Percentiles rank a stretch among this genome's conserved stretches.
Conservation (phyloP, 192 early-diverging fungal species). For the Linnemannia hyalina region DNA sequence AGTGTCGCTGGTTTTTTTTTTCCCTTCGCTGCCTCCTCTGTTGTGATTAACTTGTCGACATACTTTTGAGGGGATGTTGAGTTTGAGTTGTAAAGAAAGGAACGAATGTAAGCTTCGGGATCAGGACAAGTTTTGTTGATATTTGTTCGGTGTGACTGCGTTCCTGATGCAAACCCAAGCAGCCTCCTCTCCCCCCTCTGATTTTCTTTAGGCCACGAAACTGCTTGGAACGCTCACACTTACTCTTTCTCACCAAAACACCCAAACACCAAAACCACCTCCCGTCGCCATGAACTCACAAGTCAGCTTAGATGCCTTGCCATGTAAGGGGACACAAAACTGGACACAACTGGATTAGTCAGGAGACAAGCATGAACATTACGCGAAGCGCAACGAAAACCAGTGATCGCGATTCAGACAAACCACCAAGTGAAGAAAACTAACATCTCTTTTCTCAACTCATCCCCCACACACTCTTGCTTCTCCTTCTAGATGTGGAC, state of each 20-base stretch:
- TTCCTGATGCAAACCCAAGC: neutral
- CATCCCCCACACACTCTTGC: neutral
- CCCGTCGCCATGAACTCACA: constrained; percentile 28
- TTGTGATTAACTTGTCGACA: neutral
- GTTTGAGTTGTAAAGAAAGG: neutral
- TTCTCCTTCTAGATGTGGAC: constrained; percentile 61
- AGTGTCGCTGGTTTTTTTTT: neutral
- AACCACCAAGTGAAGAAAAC: neutral
- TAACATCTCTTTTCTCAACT: constrained; percentile 3
- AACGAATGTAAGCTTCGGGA: neutral
- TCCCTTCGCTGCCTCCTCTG: neutral
- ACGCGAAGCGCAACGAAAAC: neutral
- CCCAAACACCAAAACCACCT: neutral
- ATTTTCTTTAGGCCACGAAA: too few species aligned
- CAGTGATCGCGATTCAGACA: neutral
- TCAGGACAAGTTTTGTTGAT: constrained; percentile 11
- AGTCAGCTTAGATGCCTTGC: constrained; percentile 59
- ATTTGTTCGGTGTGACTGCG: constrained; percentile 6
- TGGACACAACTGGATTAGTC: neutral
- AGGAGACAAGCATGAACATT: too few species aligned
- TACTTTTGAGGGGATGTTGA: neutral
- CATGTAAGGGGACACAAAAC: constrained; percentile 55
- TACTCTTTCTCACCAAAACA: neutral
- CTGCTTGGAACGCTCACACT: neutral
- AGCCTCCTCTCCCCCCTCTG: too few species aligned